A percentile compares a stretch with the other conserved stretches of the same genome.
These are phyloP conservation scores for Coelastrella sp. DNA, from an alignment of 139 green algal species.

Conservation along the genomic window DNA sequence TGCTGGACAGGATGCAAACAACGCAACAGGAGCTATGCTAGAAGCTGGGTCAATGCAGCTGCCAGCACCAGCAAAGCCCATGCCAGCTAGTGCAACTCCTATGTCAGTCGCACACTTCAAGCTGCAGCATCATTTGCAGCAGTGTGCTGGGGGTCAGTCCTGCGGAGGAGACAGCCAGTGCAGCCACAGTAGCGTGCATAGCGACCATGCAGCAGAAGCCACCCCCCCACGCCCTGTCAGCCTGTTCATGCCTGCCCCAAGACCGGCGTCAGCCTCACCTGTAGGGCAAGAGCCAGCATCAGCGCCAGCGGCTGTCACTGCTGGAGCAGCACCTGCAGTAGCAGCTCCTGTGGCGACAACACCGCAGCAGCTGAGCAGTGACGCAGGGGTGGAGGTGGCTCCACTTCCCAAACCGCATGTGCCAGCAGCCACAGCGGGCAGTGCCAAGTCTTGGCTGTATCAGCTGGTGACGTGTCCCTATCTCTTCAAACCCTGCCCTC, in stretches of 20 bases:
- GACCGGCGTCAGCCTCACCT: neutral
- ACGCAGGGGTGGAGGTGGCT: neutral
- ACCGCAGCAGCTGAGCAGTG: slow-evolving; percentile 28
- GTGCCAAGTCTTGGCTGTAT: slow-evolving; percentile 44
- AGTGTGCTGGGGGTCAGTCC: neutral
- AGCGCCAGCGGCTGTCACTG: neutral
- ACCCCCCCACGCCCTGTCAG: neutral
- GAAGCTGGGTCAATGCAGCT: neutral
- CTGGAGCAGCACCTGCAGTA: neutral
- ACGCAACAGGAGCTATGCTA: neutral
- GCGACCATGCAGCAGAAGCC: neutral
- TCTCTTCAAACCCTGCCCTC: slow-evolving; percentile 2
- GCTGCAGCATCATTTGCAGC: neutral
- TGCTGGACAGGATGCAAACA: slow-evolving; percentile 16
- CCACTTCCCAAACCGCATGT: slow-evolving; percentile 4
- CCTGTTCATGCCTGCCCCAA: neutral
- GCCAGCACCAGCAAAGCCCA: neutral
- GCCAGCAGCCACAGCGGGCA: slow-evolving; percentile 27
- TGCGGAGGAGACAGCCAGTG: neutral
- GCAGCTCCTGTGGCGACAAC: neutral
- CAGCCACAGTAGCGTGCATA: neutral
- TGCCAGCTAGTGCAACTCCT: neutral
- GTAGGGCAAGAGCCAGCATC: neutral
- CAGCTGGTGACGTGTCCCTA: slow-evolving; percentile 45
- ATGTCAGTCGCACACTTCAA: neutral